Evolutionary conservation across 306 rosid species (phyloP), one percentile per base, ranked within the genome.

Genomic region (Erythrophleum fordii): DNA sequence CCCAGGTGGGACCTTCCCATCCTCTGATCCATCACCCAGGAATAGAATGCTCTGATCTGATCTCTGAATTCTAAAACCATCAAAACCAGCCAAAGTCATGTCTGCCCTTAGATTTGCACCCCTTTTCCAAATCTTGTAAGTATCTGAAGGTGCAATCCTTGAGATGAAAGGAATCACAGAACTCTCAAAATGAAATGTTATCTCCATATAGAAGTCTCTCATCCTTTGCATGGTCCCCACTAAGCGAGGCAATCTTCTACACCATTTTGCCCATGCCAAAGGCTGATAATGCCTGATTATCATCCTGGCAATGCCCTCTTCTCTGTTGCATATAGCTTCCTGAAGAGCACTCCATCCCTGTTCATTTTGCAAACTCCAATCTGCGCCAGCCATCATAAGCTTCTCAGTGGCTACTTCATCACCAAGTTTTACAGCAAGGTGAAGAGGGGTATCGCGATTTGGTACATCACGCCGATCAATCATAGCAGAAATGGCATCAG

Each of bases 311-410:
- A 96, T 89, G n/a, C 82, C 83, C 85, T 96, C 99, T 83, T 96
- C 94, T 79, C 96, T 86, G 69, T 48, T 82, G 85, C 99, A 96
- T 68, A 96, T 93, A 20, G 99, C 99, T 85, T 96, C 99, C 88
- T 96, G 98, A 73, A 96, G 98, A 20, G 99, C 93, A 86, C 99
- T 96, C 99, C 99, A 96, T 0, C 99, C 99, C 28, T 82, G 95
- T 70, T 96, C 99, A 80, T 96, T 96, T 88, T 96, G 99, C 94
- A 96, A 85, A 87, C 99, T 96, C 99, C 98, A 96, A 87, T 96
- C 99, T 13, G 96, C 97, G 65, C 99, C 98, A 0, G 96, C 97
- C 81, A 88, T 83, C 99, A 96, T 96, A 72, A 96, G 97, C 94
- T 88, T 83, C 87, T 96, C 97, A 0, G 97, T 86, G 11, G 97